Evolutionary conservation across 805 yeast genomes (phyloP).

Genomic region (Yarrowia sp.): DNA sequence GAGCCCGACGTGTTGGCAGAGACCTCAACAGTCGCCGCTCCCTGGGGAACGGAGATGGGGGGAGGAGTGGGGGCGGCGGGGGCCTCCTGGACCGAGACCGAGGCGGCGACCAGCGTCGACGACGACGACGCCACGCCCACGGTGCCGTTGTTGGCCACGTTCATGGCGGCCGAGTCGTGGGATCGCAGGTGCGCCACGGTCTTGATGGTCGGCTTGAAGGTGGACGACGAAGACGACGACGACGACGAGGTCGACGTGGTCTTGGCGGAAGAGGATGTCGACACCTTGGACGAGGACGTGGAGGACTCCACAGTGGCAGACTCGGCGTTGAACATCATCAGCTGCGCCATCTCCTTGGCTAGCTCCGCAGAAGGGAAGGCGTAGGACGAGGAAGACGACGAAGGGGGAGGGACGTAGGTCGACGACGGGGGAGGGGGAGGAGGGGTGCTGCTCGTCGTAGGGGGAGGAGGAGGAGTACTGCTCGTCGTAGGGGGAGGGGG

Average conservation of each 20-base stretch:
- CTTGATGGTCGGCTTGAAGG: slow-evolving; percentile 30
- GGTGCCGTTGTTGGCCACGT: slow-evolving; percentile 32
- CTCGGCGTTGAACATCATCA: slow-evolving; percentile 29
- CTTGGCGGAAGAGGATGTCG: slow-evolving; percentile 3
- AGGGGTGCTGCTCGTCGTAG: background rate
- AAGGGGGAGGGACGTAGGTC: background rate
- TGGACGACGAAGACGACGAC: slow-evolving; percentile 18
- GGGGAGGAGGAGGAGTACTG: slow-evolving; percentile 7
- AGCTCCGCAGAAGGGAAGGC: slow-evolving; percentile 19
- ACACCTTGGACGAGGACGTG: slow-evolving; percentile 4
- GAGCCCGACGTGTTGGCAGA: slow-evolving; percentile 28
- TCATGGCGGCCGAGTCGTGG: slow-evolving; percentile 24
- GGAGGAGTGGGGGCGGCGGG: slow-evolving; percentile 19
- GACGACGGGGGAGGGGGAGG: slow-evolving; percentile 19
- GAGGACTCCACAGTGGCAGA: slow-evolving; percentile 2
- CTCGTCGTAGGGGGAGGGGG: slow-evolving; percentile 7
- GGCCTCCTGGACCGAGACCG: slow-evolving; percentile 5
- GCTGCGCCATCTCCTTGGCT: slow-evolving; percentile 19
- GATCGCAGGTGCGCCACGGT: slow-evolving; percentile 18
- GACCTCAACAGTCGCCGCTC: background rate
- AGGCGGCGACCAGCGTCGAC: background rate
- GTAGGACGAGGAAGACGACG: slow-evolving; percentile 13
- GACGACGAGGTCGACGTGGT: background rate
- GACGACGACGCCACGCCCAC: slow-evolving; percentile 1
- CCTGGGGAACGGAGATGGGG: slow-evolving; percentile 9